Conservation (phyloP, 2,329 filamentous ascomycete species). For the Akanthomyces dipterigenus region DNA sequence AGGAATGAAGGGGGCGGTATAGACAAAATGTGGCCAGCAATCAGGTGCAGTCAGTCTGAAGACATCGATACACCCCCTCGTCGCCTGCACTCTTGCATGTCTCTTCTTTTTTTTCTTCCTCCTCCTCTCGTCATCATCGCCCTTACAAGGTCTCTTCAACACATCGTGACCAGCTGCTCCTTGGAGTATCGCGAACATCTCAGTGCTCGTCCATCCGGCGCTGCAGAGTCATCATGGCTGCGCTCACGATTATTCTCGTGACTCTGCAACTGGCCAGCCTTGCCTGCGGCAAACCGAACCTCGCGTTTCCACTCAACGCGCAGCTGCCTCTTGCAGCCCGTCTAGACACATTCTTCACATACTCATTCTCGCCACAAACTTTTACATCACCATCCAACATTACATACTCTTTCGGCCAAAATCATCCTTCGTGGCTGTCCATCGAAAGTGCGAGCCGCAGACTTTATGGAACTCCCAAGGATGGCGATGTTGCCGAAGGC, state of each 20-base stretch:
- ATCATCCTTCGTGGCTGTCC: conserved; percentile 66
- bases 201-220: conserved; percentile 13
- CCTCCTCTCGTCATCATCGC: conserved; percentile 13
- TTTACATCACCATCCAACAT: conserved; percentile 61
- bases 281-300: conserved; percentile 32
- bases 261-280: conserved; percentile 18
- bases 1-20: conserved; percentile 35
- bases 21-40: conserved; percentile 23
- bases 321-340: conserved; percentile 77
- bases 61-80: conserved; percentile 17
- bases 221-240: conserved; percentile 23
- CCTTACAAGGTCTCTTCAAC: conserved; percentile 13
- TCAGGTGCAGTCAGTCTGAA: conserved; percentile 15
- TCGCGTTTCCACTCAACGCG: conserved; percentile 70
- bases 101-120: conserved; percentile 14
- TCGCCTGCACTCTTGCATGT: conserved; percentile 10
- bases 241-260: conserved; percentile 20
- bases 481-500: conserved; percentile 38
- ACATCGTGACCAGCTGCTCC: conserved; percentile 11
- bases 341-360: conserved; percentile 58
- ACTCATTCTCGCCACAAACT: conserved; percentile 66
- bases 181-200: conserved; percentile 16
- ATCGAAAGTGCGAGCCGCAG: conserved; percentile 59
- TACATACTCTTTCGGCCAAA: conserved; percentile 57
- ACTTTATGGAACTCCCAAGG: conserved; percentile 63